Conservation (phyloP, 306 rosid species). For the Lathyrus oleraceus region DNA sequence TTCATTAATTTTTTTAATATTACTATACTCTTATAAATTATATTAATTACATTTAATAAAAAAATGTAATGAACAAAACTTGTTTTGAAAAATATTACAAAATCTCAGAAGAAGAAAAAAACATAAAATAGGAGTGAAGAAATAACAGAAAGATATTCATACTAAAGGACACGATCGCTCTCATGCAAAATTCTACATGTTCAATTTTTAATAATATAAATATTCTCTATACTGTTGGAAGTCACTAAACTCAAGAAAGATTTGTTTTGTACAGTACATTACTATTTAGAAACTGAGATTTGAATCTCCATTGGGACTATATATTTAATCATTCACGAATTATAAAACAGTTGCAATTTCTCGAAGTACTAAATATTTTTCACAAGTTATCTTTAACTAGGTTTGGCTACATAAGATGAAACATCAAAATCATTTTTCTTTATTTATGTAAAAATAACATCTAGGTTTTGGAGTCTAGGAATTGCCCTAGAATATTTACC, state of each 20-base stretch:
- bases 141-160: too few relatives aligned
- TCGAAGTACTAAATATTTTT: slow-evolving; percentile 28
- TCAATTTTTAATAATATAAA: slow-evolving; percentile 35
- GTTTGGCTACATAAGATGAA: slow-evolving; percentile 41
- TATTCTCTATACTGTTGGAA: slow-evolving; percentile 50
- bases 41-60: too few relatives aligned
- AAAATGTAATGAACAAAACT: too few relatives aligned
- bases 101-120: too few relatives aligned
- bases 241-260: slow-evolving; percentile 57
- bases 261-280: slow-evolving; percentile 26
- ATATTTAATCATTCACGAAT: slow-evolving; percentile 39
- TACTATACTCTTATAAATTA: too few relatives aligned
- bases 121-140: too few relatives aligned
- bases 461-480: slow-evolving; percentile 29
- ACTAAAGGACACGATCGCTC: slow-evolving; percentile 2
- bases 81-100: too few relatives aligned
- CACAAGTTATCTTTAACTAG: slow-evolving; percentile 16
- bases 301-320: slow-evolving; percentile 36
- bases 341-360: slow-evolving; percentile 32
- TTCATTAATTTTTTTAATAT: too few relatives aligned
- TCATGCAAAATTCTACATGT: slow-evolving; percentile 33
- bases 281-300: slow-evolving; percentile 35
- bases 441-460: not conserved
- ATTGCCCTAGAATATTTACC: slow-evolving; percentile 20
- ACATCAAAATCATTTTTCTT: slow-evolving; percentile 41